phyloP scores from a whole-genome alignment of 371 early-diverging fungal species.

The Syncephalastrum sp. region DNA sequence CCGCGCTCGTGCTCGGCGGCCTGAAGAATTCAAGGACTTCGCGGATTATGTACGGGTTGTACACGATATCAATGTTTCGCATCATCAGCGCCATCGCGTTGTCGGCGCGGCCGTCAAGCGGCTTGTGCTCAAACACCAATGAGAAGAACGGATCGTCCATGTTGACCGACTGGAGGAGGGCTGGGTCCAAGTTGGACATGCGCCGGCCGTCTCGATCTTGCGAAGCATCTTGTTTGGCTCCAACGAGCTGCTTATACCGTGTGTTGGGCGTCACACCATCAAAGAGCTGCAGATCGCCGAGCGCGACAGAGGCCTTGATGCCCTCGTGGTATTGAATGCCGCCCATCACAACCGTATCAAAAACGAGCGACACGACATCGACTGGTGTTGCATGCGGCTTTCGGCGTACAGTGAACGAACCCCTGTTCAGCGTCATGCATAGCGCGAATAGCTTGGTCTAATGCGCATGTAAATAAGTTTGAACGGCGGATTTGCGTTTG shows the following conservation, averaged over 20 bases:
- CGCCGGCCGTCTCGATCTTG: conserved; percentile 2
- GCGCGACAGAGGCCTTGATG: conserved; percentile 67
- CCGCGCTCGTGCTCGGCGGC: conserved; percentile 78
- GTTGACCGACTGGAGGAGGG: conserved; percentile 14
- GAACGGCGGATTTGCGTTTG: too few species aligned
- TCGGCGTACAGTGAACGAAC: conserved; percentile 81
- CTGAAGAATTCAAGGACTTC: conserved; percentile 82
- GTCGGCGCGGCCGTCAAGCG: conserved; percentile 86
- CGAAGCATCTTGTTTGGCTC: conserved; percentile 59
- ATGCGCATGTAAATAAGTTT: not conserved
- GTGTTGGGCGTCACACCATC: conserved; percentile 80
- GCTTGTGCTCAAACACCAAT: conserved; percentile 82
- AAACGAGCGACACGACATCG: conserved; percentile 64
- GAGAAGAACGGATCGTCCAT: conserved; percentile 77
- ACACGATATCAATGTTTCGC: conserved; percentile 89
- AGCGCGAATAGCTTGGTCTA: conserved; percentile 66
- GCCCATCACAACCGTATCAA: conserved; percentile 60
- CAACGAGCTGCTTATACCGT: conserved; percentile 81
- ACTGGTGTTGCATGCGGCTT: conserved; percentile 57
- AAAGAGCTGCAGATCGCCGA: conserved; percentile 76
- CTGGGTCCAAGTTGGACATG: conserved; percentile 22
- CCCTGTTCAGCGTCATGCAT: conserved; percentile 74
- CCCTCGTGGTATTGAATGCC: conserved; percentile 67
- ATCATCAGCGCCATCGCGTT: conserved; percentile 81
- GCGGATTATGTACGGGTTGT: conserved; percentile 79